Evolutionary conservation across 495 filamentous ascomycete genomes (phyloP).

Genomic region (Symbiotaphrina buchneri): DNA sequence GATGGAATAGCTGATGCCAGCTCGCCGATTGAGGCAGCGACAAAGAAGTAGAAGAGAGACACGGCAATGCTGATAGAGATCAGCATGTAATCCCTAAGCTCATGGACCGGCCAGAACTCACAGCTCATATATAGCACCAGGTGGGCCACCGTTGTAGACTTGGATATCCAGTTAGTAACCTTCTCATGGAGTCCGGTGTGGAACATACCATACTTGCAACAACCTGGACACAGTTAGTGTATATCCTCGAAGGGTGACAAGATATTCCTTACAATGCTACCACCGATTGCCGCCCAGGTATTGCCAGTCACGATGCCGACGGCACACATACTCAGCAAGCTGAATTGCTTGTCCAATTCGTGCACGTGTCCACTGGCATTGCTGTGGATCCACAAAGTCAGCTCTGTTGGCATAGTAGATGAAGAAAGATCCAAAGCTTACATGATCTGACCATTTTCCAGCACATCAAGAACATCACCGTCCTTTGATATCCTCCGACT

Average conservation of each 20-base stretch:
- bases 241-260: too few relatives aligned
- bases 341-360: conserved; percentile 36
- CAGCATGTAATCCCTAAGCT: too few relatives aligned
- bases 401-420: too few relatives aligned
- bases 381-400: too few relatives aligned
- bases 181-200: too few relatives aligned
- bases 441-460: too few relatives aligned
- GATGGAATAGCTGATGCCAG: conserved; percentile 20
- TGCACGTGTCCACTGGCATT: conserved; percentile 35
- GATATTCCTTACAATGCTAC: conserved; percentile 26
- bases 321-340: conserved; percentile 30
- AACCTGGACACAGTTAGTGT: too few relatives aligned
- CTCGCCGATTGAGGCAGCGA: conserved; percentile 19
- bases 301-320: conserved; percentile 32
- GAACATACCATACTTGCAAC: too few relatives aligned
- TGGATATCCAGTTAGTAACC: too few relatives aligned
- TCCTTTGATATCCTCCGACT: too few relatives aligned
- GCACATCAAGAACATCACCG: too few relatives aligned
- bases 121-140: conserved; percentile 18
- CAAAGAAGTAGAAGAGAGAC: conserved; percentile 15
- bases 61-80: conserved; percentile 10
- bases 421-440: too few relatives aligned
- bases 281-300: conserved; percentile 35
- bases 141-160: conserved; percentile 9
- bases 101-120: conserved; percentile 1